Evolutionary conservation across 208 protist species (phyloP).

Genomic region (Leishmania gerbilli): DNA sequence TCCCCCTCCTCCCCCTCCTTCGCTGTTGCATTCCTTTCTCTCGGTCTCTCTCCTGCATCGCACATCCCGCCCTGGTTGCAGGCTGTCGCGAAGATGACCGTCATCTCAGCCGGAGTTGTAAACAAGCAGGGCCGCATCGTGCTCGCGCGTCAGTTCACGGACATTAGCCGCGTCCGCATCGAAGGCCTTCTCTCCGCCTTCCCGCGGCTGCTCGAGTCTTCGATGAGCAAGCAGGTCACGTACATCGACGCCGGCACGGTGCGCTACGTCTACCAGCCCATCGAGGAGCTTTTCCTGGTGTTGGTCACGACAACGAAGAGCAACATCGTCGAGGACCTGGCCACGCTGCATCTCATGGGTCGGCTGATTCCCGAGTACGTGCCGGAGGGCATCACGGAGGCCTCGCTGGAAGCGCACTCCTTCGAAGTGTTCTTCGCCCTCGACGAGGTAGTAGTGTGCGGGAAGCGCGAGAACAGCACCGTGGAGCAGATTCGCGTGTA

Average conservation of each 20-base stretch:
- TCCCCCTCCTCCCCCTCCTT: not conserved
- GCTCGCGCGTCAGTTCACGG: conserved; percentile 96
- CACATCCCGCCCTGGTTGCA: not conserved
- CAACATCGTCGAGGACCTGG: conserved; percentile 99
- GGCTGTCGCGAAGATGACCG: conserved; percentile 47
- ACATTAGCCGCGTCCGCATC: conserved; percentile 95
- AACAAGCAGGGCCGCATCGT: conserved; percentile 88
- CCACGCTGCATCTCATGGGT: conserved; percentile 95
- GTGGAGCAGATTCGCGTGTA: conserved; percentile 95
- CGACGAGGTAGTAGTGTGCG: conserved; percentile 96
- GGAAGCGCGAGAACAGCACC: conserved; percentile 95
- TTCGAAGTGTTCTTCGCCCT: conserved; percentile 98
- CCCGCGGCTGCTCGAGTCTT: conserved; percentile 94
- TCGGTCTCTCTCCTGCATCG: not conserved
- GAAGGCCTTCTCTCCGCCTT: conserved; percentile 98
- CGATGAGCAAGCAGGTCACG: conserved; percentile 91
- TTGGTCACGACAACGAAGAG: conserved; percentile 95
- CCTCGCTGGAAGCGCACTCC: conserved; percentile 71
- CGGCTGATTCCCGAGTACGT: conserved; percentile 93
- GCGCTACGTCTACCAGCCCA: conserved; percentile 98
- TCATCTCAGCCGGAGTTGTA: conserved; percentile 83
- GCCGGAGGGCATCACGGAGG: conserved; percentile 64
- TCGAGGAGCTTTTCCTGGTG: conserved; percentile 94
- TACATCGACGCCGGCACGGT: conserved; percentile 97
- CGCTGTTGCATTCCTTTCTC: not conserved